These are phyloP conservation scores for Saccharomycopsis javanensis DNA, from an alignment of 805 yeast genomes.

Conservation along the genomic window DNA sequence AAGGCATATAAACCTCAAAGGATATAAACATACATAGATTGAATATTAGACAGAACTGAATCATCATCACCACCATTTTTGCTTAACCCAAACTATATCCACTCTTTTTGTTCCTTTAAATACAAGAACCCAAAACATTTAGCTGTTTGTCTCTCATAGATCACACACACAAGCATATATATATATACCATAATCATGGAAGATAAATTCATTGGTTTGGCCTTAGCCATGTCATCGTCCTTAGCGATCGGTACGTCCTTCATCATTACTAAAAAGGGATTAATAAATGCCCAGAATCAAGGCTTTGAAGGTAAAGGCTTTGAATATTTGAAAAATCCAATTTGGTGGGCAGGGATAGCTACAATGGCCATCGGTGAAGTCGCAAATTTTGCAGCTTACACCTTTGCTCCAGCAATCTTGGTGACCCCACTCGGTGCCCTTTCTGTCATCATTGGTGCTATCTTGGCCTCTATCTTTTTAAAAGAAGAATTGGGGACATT, in stretches of 20 bases:
- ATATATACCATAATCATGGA: too few species aligned
- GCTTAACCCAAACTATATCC: too few species aligned
- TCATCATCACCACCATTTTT: too few species aligned
- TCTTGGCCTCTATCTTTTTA: constrained; percentile 73
- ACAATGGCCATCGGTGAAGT: constrained; percentile 88
- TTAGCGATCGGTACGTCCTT: constrained; percentile 86
- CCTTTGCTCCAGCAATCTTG: constrained; percentile 88
- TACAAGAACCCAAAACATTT: too few species aligned
- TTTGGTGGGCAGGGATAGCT: constrained; percentile 90
- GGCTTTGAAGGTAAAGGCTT: constrained; percentile 66
- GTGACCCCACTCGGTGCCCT: constrained; percentile 91
- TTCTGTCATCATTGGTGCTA: constrained; percentile 86
- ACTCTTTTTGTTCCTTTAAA: too few species aligned
- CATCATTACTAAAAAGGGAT: constrained; percentile 81
- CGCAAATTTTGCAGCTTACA: constrained; percentile 90
- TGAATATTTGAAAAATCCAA: constrained; percentile 71
- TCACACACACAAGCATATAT: too few species aligned
- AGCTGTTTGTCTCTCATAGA: too few species aligned
- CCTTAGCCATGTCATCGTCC: constrained; percentile 78
- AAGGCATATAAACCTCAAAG: too few species aligned
- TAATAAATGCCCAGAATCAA: constrained; percentile 57
- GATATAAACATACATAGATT: too few species aligned
- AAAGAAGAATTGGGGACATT: constrained; percentile 80
- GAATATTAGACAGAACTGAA: too few species aligned
- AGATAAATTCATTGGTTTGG: constrained; percentile 83